Base-by-base conservation (phyloP, 345 rosid species). In the Salix exigua region DNA sequence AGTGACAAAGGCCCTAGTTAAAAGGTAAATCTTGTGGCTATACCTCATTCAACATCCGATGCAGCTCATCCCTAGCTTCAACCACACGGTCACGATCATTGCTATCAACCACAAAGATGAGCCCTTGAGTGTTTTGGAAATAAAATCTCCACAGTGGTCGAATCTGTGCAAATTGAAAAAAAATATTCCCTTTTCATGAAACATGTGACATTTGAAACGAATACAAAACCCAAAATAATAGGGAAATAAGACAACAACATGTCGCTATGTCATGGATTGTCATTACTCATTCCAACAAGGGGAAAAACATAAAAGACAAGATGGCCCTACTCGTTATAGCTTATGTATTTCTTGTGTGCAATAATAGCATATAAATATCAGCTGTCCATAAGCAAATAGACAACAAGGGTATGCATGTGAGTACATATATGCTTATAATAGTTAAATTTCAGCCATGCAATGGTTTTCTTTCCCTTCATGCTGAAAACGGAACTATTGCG, bases 331-430 rank as follows among this genome's bases (percentile, higher is more conserved):
- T 50, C 38, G 44, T 46, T 79, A 25, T 74, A 66, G 81, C 82
- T 66, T 73, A 82, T 75, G 85, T 50, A 65, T 62, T 73, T 75
- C 78, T 84, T 80, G 68, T 75, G 81, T 70, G 77, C 82, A 72
- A 80, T 2, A 62, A n/a, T 12, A 10, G 31, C 10, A 26, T 19
- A 18, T 21, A 42, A n/a, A n/a, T n/a, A 65, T 65, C 31, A 65
- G 68, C 68, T 38, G 68, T 65, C 68, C 23, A 31, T 65, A 65
- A 65, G 68, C 42, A 65, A 11, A 9, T n/a, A 28, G 35, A 30
- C 68, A 31, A 31, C 31, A 31, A 17, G 31, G 30, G 35, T 10
- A 31, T 65, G 42, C 35, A 31, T 2, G 10, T 21, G 33, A 30
- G 19, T 5, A 7, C 19, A 11, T 23, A 17, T 4, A 3, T 17